Base-by-base conservation (phyloP, 1,139 yeast genomes). In the Candida smagusa region DNA sequence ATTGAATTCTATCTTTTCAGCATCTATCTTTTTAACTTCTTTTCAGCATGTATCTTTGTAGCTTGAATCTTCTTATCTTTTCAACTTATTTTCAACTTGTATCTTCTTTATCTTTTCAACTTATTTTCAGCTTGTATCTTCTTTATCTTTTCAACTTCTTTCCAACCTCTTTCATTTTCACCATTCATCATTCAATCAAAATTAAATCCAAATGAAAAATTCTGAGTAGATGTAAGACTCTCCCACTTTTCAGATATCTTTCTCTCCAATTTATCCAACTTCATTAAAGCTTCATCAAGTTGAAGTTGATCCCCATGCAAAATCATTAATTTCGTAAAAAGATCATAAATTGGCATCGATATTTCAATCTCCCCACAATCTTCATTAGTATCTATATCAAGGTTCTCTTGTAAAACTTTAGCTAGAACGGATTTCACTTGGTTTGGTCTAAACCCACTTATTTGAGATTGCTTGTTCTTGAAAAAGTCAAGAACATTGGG, bases 401-500 rank as follows among this genome's bases (percentile, higher is more conserved):
- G 48, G 11, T 45, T 26, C 3, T 54, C 49, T 3, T 48, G 46
- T 16, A 35, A 41, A 2, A 63, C 34, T 28, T 71, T 58, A 6
- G 59, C 59, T 21, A 76, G 52, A 2, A 74, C 64, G 4, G 49
- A 44, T 29, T 65, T 66, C 12, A 82, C 74, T 35, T 74, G 74
- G 32, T 65, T 67, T 7, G 81, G 73, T 41, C 78, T 76, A 58
- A 89, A 88, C 7, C 97, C 97, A 39, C 90, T 81, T 9, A 88
- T 71, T 57, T 89, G 96, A 30, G 74, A 74, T 6, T 72, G 68
- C 53, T 81, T 84, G 47, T 76, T 71, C 49, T 81, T 77, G 53
- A 89, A 72, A 50, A 89, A 89, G 47, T 75, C 64, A 42, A 86
- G 63, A 2, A 81, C 94, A 30, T 72, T 66, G 13, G 77, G 68